Evolutionary conservation across 371 early-diverging fungal genomes (phyloP), one percentile per base, ranked within the genome.

Genomic region (Mortierella sp.): DNA sequence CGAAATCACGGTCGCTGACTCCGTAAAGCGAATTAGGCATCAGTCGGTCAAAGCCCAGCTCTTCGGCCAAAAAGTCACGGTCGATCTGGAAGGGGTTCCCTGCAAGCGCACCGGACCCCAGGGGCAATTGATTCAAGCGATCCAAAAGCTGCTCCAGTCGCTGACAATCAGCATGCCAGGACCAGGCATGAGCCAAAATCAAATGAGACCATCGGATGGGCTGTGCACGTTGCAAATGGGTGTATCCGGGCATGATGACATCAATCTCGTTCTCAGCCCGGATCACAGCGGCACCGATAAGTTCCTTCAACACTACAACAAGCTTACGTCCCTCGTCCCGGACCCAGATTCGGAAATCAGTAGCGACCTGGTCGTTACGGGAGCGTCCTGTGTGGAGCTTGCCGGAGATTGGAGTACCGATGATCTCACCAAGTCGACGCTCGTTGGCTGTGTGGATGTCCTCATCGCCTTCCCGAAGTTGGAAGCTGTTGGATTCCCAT

Each of bases 381-480:
- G 91, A 90, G 50, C 99, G 89, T 19, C 99, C 99, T 4, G 99
- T 98, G 80, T 98, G 99, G 49, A 98, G 90, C 76, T 97, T 97
- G 49, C 98, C 98, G 31, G 96, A 95, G 24, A 96, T 90, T 12
- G 60, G 61, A 8, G 90, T 64, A 6, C 99, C 99, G 48, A 98
- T 88, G 28, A 97, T 56, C 81, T 98, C 99, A 48, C 93, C 94
- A 27, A 98, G 84, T 28, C 99, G 89, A 54, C 99, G 91, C 72
- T 98, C 99, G 70, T 97, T 97, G 46, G 99, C 99, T 2, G 97
- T 96, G 79, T 98, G 99, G 71, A 98, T 97, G 82, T 98, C 99
- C 80, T 98, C 99, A 81, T 98, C 99, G 8, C 92, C 90, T 1
- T 88, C 81, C 67, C 87, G 79, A 56, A 94, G 84, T 31, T 71